Evolutionary conservation across 768 basidiomycete genomes (phyloP), one percentile per base, ranked within the genome.

Genomic region (Melanogaster broomeanus): DNA sequence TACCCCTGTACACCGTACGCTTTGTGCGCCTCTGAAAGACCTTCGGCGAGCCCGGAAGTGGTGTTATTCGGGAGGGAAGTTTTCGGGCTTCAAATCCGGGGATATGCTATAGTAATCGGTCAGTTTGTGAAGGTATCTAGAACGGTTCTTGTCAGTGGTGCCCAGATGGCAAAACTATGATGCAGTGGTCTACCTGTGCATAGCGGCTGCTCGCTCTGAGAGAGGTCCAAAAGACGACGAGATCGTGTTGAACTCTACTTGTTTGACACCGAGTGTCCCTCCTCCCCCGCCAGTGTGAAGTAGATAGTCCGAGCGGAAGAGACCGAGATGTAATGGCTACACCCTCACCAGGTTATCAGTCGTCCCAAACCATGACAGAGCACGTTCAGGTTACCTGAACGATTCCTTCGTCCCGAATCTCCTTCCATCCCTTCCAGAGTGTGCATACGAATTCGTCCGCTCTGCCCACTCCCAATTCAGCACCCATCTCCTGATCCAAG

Each of bases 191-290:
- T 58, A 93, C 92, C 85, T 77, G 70, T 98, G 96, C 64, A 98
- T 67, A 21, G 82, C 80, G 3, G 87, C 77, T 11, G 78, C 74
- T 33, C 75, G 77, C 55, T 89, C 76, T 0, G 90, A 90, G 13
- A 98, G 75, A 1, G 85, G 63, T 0, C 93, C 96, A 66, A 98
- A 96, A 1, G 93, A 94, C 1, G 87, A 83, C 3, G 94, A 92
- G 56, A 98, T 95, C 9, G 96, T 97, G 65, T 99, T 99, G 73
- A 98, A 97, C 67, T 99, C 96, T 37, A 98, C 96, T 71, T 99
- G 96, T 66, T 94, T 96, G 56, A 99, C 69, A 6, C 72, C 69
- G 13, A 75, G 61, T 13, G 18, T 19, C 12, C 38, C 49, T 3
- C 74, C 63, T 25, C 72, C 66, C 0, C 59, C 57, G 2, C 76